phyloP scores from a whole-genome alignment of 306 rosid species.

The Morella rubra region DNA sequence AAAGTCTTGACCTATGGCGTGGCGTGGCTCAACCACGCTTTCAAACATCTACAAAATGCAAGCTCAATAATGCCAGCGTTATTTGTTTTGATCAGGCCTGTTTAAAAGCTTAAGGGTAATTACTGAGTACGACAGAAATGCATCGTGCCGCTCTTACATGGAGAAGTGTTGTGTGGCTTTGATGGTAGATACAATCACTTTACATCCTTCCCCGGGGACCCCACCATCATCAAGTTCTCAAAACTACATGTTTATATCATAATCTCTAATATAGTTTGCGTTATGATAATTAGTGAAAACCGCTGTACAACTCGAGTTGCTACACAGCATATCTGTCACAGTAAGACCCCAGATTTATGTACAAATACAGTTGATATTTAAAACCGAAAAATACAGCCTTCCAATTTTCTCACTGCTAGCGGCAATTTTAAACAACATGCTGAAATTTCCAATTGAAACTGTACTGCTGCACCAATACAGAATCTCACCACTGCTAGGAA shows the following conservation, averaged over 20 bases:
- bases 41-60: neutral
- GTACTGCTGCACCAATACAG: conserved; percentile 9
- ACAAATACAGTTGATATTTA: conserved; percentile 16
- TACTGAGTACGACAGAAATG: neutral
- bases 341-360: conserved; percentile 19
- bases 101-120: neutral
- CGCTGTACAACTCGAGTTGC: conserved; percentile 10
- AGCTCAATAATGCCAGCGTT: neutral
- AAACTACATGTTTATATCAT: neutral
- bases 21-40: neutral
- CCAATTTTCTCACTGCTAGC: conserved; percentile 22
- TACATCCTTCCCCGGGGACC: too few relatives aligned
- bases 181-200: neutral
- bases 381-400: conserved; percentile 15
- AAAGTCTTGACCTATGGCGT: neutral
- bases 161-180: neutral
- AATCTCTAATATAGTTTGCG: conserved; percentile 4
- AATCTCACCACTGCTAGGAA: conserved; percentile 16
- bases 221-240: neutral
- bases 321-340: conserved; percentile 14
- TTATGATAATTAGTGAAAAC: conserved; percentile 13
- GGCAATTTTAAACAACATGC: conserved; percentile 16
- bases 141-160: neutral
- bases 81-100: neutral
- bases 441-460: conserved; percentile 14